These are phyloP conservation scores for Pezicula rhizophila DNA, from an alignment of 2,329 filamentous ascomycete species.

Conservation along the genomic window DNA sequence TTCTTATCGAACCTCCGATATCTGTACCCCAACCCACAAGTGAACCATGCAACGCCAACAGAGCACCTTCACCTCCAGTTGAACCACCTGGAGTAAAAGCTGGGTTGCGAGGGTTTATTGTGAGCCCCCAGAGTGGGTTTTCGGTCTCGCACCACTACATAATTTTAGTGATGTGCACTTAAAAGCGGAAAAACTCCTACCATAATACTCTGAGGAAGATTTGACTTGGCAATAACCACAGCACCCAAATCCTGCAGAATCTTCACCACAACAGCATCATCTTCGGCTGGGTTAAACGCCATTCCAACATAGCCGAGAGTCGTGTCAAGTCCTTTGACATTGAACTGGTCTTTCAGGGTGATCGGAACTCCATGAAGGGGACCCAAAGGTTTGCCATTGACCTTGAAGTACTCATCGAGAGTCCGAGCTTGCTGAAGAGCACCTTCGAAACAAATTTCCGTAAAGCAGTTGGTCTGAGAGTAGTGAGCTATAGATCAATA, in stretches of 20 bases:
- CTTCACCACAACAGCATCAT: constrained; percentile 43
- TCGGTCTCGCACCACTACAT: constrained; percentile 47
- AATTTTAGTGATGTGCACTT: constrained; percentile 33
- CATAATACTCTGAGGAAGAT: constrained; percentile 45
- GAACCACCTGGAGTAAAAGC: constrained; percentile 41
- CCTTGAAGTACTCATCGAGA: constrained; percentile 32
- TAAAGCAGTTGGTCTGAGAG: constrained; percentile 30
- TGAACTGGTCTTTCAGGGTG: constrained; percentile 55
- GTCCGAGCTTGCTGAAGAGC: constrained; percentile 31
- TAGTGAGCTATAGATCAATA: neutral
- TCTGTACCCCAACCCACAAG: constrained; percentile 44
- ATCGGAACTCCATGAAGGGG: constrained; percentile 48
- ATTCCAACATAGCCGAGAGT: constrained; percentile 52
- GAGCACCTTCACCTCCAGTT: constrained; percentile 36
- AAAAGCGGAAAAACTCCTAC: constrained; percentile 37
- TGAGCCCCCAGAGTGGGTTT: constrained; percentile 45
- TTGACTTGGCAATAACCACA: constrained; percentile 47
- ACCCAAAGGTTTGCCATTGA: constrained; percentile 37
- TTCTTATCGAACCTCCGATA: constrained; percentile 44
- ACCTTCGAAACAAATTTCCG: constrained; percentile 36
- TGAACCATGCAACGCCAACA: constrained; percentile 35
- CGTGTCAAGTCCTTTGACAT: constrained; percentile 48
- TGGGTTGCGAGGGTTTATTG: constrained; percentile 37
- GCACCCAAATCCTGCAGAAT: constrained; percentile 44
- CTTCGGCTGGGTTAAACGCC: constrained; percentile 40